Evolutionary conservation across 371 early-diverging fungal species (phyloP).

Genomic region (Batkoa obscura): DNA sequence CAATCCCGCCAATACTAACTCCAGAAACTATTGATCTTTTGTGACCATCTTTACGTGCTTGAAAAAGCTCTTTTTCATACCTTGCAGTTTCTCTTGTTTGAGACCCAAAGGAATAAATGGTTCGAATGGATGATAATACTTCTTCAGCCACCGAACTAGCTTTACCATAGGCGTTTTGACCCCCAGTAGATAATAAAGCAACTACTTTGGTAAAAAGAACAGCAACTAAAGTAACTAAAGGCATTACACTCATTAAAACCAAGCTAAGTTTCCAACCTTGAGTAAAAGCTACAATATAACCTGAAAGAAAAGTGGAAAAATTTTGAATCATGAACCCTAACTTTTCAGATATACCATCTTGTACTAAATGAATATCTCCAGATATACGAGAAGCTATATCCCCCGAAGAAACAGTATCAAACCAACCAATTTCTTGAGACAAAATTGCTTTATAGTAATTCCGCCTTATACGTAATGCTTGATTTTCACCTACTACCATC

Average conservation of each 20-base stretch:
- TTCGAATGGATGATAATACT: constrained; percentile 68
- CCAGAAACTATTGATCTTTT: constrained; percentile 1
- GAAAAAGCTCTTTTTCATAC: not conserved
- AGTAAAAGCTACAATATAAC: constrained; percentile 27
- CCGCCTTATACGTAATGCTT: constrained; percentile 29
- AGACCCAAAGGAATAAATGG: constrained; percentile 56
- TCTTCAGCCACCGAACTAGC: constrained; percentile 63
- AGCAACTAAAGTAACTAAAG: constrained; percentile 9
- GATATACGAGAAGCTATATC: constrained; percentile 58
- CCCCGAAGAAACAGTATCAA: constrained; percentile 58
- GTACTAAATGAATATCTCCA: constrained; percentile 42
- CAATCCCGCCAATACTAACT: not conserved
- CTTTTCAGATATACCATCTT: constrained; percentile 18
- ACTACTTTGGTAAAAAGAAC: not conserved
- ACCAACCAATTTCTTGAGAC: constrained; percentile 21
- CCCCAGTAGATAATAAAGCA: constrained; percentile 9
- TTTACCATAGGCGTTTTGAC: constrained; percentile 39
- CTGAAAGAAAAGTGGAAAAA: not conserved
- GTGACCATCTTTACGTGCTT: constrained; percentile 1
- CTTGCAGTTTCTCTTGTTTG: constrained; percentile 23
- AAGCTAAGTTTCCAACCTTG: constrained; percentile 46
- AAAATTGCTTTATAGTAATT: constrained; percentile 18
- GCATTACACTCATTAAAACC: constrained; percentile 28
- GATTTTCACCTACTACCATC: not conserved
- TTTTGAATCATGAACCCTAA: constrained; percentile 8